A percentile compares a stretch with the other conserved stretches of the same genome.
Evolutionary conservation across 208 protist genomes (phyloP).

Genomic region (Leishmania tropica): DNA sequence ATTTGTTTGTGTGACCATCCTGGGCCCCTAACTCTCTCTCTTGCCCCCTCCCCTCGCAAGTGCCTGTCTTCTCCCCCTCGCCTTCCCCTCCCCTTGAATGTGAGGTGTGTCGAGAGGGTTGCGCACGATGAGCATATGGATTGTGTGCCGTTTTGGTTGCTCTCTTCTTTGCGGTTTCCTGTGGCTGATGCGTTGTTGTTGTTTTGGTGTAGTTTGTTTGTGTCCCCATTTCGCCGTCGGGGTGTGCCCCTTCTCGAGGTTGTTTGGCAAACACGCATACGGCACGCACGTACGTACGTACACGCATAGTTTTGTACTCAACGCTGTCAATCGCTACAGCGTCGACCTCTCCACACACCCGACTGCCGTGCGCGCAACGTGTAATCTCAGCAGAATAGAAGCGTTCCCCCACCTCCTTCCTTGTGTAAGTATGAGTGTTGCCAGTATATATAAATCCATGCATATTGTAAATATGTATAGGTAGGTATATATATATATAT

Average conservation of each 20-base stretch:
- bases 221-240: background rate
- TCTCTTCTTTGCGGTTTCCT: background rate
- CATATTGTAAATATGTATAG: no score
- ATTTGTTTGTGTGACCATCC: background rate
- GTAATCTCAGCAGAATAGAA: no score
- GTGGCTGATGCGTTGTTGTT: background rate
- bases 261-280: background rate
- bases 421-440: no score
- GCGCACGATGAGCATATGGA: no score
- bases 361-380: no score
- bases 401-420: background rate
- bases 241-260: background rate
- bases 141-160: no score
- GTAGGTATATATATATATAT: no score
- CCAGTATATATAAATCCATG: no score
- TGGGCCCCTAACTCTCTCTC: background rate
- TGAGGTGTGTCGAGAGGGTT: no score
- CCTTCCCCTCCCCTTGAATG: no score
- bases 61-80: no score
- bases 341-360: background rate
- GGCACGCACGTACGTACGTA: background rate
- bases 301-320: background rate
- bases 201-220: background rate
- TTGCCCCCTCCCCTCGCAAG: background rate
- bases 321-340: background rate